Base-by-base conservation (phyloP, 2,329 filamentous ascomycete genomes). In the Penicillium sp. region DNA sequence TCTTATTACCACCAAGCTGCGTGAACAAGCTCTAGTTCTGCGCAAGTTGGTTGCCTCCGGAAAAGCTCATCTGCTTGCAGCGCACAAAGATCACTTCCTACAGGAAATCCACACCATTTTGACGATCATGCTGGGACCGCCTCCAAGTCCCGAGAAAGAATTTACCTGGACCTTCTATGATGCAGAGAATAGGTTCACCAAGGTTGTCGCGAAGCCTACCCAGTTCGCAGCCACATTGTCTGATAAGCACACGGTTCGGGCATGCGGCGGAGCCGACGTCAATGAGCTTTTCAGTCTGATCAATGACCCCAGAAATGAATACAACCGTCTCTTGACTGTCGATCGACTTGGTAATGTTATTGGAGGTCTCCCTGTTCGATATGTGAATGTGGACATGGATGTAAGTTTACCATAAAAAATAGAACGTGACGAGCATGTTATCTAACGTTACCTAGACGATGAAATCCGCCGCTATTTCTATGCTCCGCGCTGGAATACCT, bases 161-260 rank as follows among this genome's bases (percentile, higher is more conserved):
- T 95, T 96, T 67, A 83, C 80, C 1, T 96, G 91, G 91, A 82
- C 88, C 62, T 96, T 87, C 75, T 80, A 85, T 59, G 90, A 95
- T 71, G 84, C 83, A 61, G 77, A 83, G 57, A 83, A 84, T 60
- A 83, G 82, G 62, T 82, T 86, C 55, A 82, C 84, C 61, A 80
- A 83, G 54, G 72, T 92, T 14, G 80, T 72, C 18, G 78, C 82
- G 23, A 89, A 87, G 0, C 91, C 91, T 0, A 78, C 83, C 7
- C 83, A 83, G 4, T 94, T 96, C 64, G 86, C 90, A 2, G 79
- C 79, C 24, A 84, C 90, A 60, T 83, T 91, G 18, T 83, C 82
- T 52, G 82, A 82, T 47, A 72, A 77, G n/a, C 78, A 79, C 24
- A 75, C 76, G 2, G 76, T 88, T 54, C 81, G 83, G 43, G 74